Evolutionary conservation across 2,329 filamentous ascomycete species (phyloP).

Genomic region (Trichoderma koningii): DNA sequence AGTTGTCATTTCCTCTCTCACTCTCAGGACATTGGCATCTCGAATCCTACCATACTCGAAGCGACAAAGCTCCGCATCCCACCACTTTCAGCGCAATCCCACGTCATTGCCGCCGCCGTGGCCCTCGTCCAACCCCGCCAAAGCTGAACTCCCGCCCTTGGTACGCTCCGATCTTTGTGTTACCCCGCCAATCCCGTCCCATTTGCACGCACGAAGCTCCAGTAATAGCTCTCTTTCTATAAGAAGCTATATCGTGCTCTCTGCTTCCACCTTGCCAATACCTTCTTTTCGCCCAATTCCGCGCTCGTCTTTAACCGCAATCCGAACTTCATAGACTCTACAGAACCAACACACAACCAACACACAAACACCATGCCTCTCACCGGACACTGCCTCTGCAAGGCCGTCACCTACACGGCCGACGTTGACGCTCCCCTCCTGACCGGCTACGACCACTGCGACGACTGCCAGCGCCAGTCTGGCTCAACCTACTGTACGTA

Average conservation of each 20-base stretch:
- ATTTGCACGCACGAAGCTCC: neutral
- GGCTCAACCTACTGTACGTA: constrained; percentile 67
- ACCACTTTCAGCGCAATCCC: constrained; percentile 9
- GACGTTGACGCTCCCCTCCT: constrained; percentile 54
- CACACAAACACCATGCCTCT: constrained; percentile 60
- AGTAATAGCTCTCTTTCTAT: neutral
- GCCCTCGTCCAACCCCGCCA: constrained; percentile 23
- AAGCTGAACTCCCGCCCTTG: constrained; percentile 15
- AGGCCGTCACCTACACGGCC: constrained; percentile 67
- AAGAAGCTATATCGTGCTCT: neutral
- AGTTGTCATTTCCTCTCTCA: neutral
- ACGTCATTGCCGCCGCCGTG: constrained; percentile 27
- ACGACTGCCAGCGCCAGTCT: constrained; percentile 71
- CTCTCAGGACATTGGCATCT: neutral
- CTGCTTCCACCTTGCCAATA: neutral
- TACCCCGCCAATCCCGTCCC: constrained; percentile 18
- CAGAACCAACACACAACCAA: neutral
- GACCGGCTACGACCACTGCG: constrained; percentile 70
- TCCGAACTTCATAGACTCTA: neutral
- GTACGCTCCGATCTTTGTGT: constrained; percentile 14
- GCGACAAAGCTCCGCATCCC: constrained; percentile 3
- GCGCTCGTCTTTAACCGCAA: neutral
- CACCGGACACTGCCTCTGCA: constrained; percentile 71
- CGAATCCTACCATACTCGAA: constrained; percentile 6
- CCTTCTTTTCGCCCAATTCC: neutral